Evolutionary conservation across 202 grass and related monocot species (phyloP).

Genomic region (Brachypodium distachyon): DNA sequence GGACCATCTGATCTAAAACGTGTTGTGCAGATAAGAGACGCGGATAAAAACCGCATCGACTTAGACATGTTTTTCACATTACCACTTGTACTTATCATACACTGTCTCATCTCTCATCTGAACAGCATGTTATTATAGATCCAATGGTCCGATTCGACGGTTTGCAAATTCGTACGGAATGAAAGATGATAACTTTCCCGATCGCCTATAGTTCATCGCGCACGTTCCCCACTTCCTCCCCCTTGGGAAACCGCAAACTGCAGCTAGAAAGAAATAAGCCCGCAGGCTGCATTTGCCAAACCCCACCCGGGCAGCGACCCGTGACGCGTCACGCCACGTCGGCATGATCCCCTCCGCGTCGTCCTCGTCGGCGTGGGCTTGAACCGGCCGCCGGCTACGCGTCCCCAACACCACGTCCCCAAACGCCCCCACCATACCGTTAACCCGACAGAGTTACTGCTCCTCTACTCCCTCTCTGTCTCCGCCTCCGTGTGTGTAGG

Average conservation of each 20-base stretch:
- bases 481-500: background rate
- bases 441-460: constrained; percentile 50
- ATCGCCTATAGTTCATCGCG: no score
- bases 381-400: constrained; percentile 25
- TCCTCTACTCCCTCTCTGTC: background rate
- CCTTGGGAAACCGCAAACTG: background rate
- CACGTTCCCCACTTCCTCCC: background rate
- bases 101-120: no score
- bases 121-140: no score
- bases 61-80: no score
- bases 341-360: background rate
- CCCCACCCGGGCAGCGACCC: background rate
- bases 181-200: no score
- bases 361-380: background rate
- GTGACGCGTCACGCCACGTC: background rate
- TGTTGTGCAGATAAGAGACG: no score
- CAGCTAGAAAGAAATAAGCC: background rate
- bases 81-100: no score
- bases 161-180: no score
- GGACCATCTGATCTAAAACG: no score
- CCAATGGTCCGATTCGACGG: no score
- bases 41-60: no score
- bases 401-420: constrained; percentile 30
- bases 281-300: background rate
- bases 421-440: constrained; percentile 13